Base-by-base conservation (phyloP, 371 early-diverging fungal species). In the Mortierella sp. region DNA sequence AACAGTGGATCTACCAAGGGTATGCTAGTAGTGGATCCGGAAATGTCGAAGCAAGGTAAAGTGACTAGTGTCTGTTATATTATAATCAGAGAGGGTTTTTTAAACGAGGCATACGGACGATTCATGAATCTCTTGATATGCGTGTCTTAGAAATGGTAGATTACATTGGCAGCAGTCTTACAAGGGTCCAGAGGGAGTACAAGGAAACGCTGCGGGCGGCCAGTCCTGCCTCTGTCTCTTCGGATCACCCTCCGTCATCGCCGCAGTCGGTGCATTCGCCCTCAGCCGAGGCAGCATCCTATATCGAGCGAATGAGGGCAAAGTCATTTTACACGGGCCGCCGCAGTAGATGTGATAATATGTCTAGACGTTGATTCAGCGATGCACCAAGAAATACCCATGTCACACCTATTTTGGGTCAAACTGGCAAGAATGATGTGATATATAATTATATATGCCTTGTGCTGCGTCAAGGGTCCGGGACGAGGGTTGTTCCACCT, bases 41-140 rank as follows among this genome's bases (percentile, higher is more conserved):
- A 65, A 0, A 65, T 70, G 70, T 61, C 78, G 3, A 76, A 76
- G 48, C 53, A 70, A 58, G 78, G 78, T 76, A 54, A 31, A 51
- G 31, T 9, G 7, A 1, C 30, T 9, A 59, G 23, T n/a, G 37
- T 19, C 26, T 28, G 6, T 60, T 41, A 9, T 39, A 15, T 23
- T 39, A 23, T n/a, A n/a, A n/a, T n/a, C n/a, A n/a, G n/a, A n/a
- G n/a, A n/a, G n/a, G n/a, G n/a, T n/a, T n/a, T n/a, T n/a, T n/a
- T n/a, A n/a, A n/a, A n/a, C n/a, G n/a, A n/a, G n/a, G n/a, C n/a
- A n/a, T n/a, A n/a, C n/a, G n/a, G n/a, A n/a, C n/a, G n/a, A n/a
- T n/a, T n/a, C n/a, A n/a, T n/a, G n/a, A n/a, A n/a, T n/a, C n/a
- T n/a, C n/a, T n/a, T n/a, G n/a, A n/a, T n/a, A n/a, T n/a, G 37